These are phyloP conservation scores for Trichoderma erinaceum DNA, from an alignment of 495 filamentous ascomycete species.

Conservation along the genomic window DNA sequence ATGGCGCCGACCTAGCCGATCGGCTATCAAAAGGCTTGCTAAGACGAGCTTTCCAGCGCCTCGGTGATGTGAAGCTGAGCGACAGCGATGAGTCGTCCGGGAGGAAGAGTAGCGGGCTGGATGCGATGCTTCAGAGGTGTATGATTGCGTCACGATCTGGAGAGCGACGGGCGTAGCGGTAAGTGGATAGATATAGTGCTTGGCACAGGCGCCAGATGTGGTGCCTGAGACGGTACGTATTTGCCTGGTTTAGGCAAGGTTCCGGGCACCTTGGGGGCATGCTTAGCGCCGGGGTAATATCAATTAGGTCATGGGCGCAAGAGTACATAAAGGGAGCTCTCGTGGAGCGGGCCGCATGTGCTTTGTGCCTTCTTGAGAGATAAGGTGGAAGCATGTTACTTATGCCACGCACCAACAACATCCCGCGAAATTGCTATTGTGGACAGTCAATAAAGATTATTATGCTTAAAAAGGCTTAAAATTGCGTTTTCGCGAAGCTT, in stretches of 20 bases:
- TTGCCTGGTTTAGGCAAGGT: not conserved
- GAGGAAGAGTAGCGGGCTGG: not conserved
- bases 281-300: too few species aligned
- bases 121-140: not conserved
- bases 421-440: too few species aligned
- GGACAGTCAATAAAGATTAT: too few species aligned
- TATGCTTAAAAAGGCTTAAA: too few species aligned
- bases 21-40: not conserved
- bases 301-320: too few species aligned
- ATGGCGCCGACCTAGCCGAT: conserved; percentile 2
- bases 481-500: too few species aligned
- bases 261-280: not conserved
- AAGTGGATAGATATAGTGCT: conserved; percentile 1
- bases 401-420: too few species aligned
- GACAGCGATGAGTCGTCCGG: not conserved
- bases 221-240: not conserved
- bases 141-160: conserved; percentile 3
- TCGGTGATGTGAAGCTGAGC: not conserved
- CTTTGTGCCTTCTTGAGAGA: too few species aligned
- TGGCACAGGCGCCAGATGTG: not conserved
- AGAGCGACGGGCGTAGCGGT: conserved; percentile 8
- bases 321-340: too few species aligned
- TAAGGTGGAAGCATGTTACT: too few species aligned
- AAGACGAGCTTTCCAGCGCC: not conserved
- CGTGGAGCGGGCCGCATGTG: too few species aligned